Evolutionary conservation across 2,329 filamentous ascomycete species (phyloP), one percentile per base, ranked within the genome.

Genomic region (Botrytis tulipae): DNA sequence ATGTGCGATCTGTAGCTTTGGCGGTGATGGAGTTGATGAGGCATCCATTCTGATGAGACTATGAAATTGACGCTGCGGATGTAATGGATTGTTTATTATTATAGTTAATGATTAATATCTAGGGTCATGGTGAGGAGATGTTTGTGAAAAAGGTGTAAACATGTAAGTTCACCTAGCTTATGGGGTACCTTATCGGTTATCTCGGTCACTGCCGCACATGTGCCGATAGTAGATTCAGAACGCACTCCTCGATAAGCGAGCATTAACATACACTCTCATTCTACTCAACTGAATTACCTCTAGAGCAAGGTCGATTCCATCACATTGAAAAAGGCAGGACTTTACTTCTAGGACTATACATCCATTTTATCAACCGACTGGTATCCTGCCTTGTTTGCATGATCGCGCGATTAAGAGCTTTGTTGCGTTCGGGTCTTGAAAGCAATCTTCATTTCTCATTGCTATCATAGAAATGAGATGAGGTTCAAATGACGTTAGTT

Each of bases 1-100:
- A 18, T 73, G 71, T 35, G 71, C 71, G 29, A 44, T 46, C 37
- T 70, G 66, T 25, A 73, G 57, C 8, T 69, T 70, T 61, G 71
- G 66, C 4, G 54, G 37, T 10, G 71, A 25, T n/a, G 40, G 29
- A 20, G 4, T 46, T 18, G 42, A 46, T 37, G 61, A 68, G 25
- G 61, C 14, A 16, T 62, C 32, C 71, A 72, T 72, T 22, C 18
- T 68, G 46, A 40, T 8, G 9, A 22, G 40, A 42, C 9, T n/a
- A 40, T 54, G 25, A 10, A 32, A 12, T 29, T 0, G 48, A 68
- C 14, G 20, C 18, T 29, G 48, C 40, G 10, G 29, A 57, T 9
- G 40, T 42, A 16, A 29, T 3, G 57, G 16, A 42, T 32, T 16
- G 29, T 57, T 7, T 67, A 12, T 22, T 40, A 40, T 68, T 40